Percentiles rank a stretch among this genome's conserved stretches.
phyloP scores from a whole-genome alignment of 1,139 yeast species.

The Candida neerlandica region DNA sequence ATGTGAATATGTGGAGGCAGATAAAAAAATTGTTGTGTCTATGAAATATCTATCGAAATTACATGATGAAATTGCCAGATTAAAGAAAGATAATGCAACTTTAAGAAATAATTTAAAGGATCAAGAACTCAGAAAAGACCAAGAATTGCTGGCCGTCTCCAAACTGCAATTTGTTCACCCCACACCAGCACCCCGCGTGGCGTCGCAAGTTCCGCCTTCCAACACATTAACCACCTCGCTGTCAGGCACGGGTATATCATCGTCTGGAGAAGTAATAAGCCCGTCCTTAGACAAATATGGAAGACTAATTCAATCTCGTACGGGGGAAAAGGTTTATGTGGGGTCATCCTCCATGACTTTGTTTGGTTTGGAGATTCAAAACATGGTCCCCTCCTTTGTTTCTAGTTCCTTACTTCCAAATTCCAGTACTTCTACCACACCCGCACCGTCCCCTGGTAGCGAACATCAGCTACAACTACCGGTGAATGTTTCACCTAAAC shows the following conservation, averaged over 20 bases:
- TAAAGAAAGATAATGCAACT: conserved; percentile 56
- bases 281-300: conserved; percentile 74
- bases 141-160: conserved; percentile 3
- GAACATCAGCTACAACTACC: conserved; percentile 5
- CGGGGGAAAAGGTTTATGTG: conserved; percentile 73
- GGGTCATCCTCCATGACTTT: conserved; percentile 84
- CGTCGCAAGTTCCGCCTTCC: conserved; percentile 1
- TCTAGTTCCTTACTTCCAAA: conserved; percentile 22
- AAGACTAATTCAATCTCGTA: conserved; percentile 67
- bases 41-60: conserved; percentile 69
- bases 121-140: conserved; percentile 22
- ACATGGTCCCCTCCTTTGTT: conserved; percentile 47
- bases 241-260: conserved; percentile 1
- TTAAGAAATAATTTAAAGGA: conserved; percentile 50
- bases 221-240: background rate
- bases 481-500: conserved; percentile 4
- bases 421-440: conserved; percentile 14
- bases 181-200: background rate
- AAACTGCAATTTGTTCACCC: conserved; percentile 11
- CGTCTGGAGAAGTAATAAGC: conserved; percentile 50
- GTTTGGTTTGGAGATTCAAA: conserved; percentile 75
- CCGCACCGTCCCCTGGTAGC: conserved; percentile 16
- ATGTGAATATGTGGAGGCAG: conserved; percentile 80
- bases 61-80: conserved; percentile 64
- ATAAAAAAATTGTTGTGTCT: conserved; percentile 75